Percentiles rank a stretch among this genome's conserved stretches.
Evolutionary conservation across 768 basidiomycete species (phyloP).

Genomic region (Kwoniella dendrophila): DNA sequence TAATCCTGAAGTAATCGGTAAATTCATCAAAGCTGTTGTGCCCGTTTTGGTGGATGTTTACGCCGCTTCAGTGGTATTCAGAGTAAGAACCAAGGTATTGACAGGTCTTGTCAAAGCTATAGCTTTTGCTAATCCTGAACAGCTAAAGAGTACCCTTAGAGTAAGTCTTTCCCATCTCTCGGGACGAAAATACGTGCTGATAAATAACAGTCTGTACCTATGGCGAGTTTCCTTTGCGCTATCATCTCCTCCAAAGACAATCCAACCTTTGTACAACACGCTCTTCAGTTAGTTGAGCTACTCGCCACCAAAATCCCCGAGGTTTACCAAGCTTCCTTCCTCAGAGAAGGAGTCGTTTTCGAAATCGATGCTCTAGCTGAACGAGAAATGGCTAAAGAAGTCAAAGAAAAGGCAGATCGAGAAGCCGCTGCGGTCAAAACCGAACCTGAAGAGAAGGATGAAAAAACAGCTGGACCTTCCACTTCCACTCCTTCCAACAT

Average conservation of each 20-base stretch:
- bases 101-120: conserved; percentile 87
- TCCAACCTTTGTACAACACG: conserved; percentile 78
- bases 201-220: conserved; percentile 74
- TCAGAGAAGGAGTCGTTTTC: conserved; percentile 93
- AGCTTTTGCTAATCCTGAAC: conserved; percentile 78
- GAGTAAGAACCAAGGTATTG: conserved; percentile 84
- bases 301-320: conserved; percentile 79
- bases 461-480: conserved; percentile 17
- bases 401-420: conserved; percentile 55
- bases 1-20: conserved; percentile 70
- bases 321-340: conserved; percentile 84
- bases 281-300: conserved; percentile 89
- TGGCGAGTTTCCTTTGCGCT: conserved; percentile 92
- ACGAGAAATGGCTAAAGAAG: conserved; percentile 63
- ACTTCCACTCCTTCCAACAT: neutral
- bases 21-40: conserved; percentile 84
- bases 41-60: conserved; percentile 98
- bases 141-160: conserved; percentile 72
- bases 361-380: conserved; percentile 80
- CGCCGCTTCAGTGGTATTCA: conserved; percentile 88
- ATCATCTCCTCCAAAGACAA: conserved; percentile 92
- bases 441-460: conserved; percentile 33
- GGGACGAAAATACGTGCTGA: neutral
- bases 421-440: conserved; percentile 38
- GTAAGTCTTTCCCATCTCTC: conserved; percentile 63